Base-by-base conservation (phyloP, 768 basidiomycete species). In the Auriscalpium vulgare region DNA sequence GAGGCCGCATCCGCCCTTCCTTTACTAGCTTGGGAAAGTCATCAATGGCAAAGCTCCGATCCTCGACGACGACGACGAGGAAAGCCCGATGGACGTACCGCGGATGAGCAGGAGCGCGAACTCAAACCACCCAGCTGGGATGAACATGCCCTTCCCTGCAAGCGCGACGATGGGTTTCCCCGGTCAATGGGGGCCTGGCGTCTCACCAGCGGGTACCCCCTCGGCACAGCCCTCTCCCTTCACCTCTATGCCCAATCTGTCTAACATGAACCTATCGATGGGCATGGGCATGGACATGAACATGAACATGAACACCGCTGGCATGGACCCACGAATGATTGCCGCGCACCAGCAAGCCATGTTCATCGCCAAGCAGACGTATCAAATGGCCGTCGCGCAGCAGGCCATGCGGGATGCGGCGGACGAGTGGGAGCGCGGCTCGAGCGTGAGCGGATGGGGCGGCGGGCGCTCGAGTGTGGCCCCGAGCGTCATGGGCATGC, bases 351-450 rank as follows among this genome's bases (percentile, higher is more conserved):
- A 93, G 67, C 89, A 90, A 56, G 91, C 91, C 2, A 89, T 94
- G 81, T 73, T 90, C 72, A 71, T 77, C 54, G 91, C 91, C 52
- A 93, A 93, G 69, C 91, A 93, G 68, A 84, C 91, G 4, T 94
- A 91, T 65, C 91, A 93, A 69, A 82, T 88, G 75, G 87, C 91
- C 3, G 87, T 94, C 45, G 91, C 91, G 6, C 91, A 91, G 68
- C 91, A 93, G 61, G 91, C 91, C 5, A 86, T 92, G 80, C 86
- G 83, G 8, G 82, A 84, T 8, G 91, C 91, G n/a, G 89, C 80
- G 17, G 91, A 93, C 36, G 90, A 93, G 66, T 94, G 91, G 91
- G 91, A 94, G 66, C 83, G 91, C 37, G 79, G 82, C 8, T 90
- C 88, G 53, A 80, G 73, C 8, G 66, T 64, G 57, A 59, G 66